These are phyloP conservation scores for Cytidiella melzeri DNA, from an alignment of 768 basidiomycete species.

Conservation along the genomic window DNA sequence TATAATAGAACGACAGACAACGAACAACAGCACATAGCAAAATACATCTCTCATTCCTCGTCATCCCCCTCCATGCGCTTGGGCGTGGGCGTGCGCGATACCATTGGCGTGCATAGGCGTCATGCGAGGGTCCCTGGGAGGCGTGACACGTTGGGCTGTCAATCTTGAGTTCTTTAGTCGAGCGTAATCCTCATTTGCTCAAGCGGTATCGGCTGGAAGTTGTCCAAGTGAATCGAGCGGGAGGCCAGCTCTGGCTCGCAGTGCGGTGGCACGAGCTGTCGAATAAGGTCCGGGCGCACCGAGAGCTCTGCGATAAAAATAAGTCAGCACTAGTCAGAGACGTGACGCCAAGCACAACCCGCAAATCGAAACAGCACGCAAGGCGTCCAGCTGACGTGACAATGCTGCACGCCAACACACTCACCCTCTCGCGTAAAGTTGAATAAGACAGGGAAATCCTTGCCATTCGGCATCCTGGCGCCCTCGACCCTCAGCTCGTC, in stretches of 20 bases:
- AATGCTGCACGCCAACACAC: slow-evolving; percentile 22
- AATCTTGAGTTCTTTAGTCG: slow-evolving; percentile 47
- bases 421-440: slow-evolving; percentile 94
- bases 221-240: slow-evolving; percentile 81
- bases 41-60: slow-evolving; percentile 17
- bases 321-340: slow-evolving; percentile 2
- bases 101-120: background rate
- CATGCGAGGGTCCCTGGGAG: background rate
- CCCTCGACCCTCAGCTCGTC: slow-evolving; percentile 91
- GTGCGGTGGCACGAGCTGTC: slow-evolving; percentile 83
- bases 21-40: slow-evolving; percentile 6
- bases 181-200: slow-evolving; percentile 92
- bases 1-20: slow-evolving; percentile 9
- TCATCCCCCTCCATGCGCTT: slow-evolving; percentile 2
- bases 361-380: background rate
- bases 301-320: slow-evolving; percentile 68
- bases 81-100: slow-evolving; percentile 6
- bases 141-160: background rate
- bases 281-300: slow-evolving; percentile 90
- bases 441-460: slow-evolving; percentile 91
- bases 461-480: slow-evolving; percentile 93
- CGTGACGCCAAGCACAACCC: slow-evolving; percentile 4
- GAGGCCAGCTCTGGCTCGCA: slow-evolving; percentile 85
- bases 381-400: background rate
- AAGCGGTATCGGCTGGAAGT: slow-evolving; percentile 95